Evolutionary conservation across 73 alveolate genomes (phyloP).

Genomic region (Blepharisma stoltei): DNA sequence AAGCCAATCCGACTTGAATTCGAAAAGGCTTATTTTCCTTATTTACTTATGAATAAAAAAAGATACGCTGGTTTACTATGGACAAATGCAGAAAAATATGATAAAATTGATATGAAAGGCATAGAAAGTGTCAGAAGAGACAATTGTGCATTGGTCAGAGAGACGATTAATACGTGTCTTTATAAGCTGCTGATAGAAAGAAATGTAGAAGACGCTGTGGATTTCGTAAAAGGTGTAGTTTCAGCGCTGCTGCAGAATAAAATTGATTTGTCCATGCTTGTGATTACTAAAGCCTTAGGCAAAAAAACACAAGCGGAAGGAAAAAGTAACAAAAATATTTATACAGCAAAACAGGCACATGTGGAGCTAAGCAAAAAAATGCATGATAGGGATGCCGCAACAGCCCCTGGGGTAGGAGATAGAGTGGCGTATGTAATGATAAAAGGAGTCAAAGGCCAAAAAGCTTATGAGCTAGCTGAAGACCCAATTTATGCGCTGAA

Average conservation of each 20-base stretch:
- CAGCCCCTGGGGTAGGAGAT: slow-evolving; percentile 99
- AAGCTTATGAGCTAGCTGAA: slow-evolving; percentile 96
- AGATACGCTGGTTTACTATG: slow-evolving; percentile 92
- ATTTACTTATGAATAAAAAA: slow-evolving; percentile 95
- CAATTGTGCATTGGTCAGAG: slow-evolving; percentile 90
- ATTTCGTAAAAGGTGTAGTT: slow-evolving; percentile 83
- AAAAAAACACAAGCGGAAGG: slow-evolving; percentile 49
- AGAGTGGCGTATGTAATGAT: slow-evolving; percentile 95
- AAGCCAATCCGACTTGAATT: slow-evolving; percentile 98
- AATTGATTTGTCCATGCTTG: slow-evolving; percentile 94
- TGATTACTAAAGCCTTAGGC: slow-evolving; percentile 95
- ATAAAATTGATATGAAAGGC: slow-evolving; percentile 96
- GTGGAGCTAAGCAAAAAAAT: slow-evolving; percentile 99
- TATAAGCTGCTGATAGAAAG: slow-evolving; percentile 56
- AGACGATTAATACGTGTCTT: slow-evolving; percentile 51
- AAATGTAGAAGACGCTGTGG: slow-evolving; percentile 74
- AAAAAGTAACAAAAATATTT: slow-evolving; percentile 38
- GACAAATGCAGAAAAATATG: slow-evolving; percentile 93
- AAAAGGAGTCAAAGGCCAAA: slow-evolving; percentile 89
- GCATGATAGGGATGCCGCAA: slow-evolving; percentile 86
- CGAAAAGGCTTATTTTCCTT: slow-evolving; percentile 98
- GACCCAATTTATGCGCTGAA: slow-evolving; percentile 98
- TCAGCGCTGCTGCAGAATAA: slow-evolving; percentile 96
- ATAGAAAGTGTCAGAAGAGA: slow-evolving; percentile 99
- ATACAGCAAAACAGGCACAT: slow-evolving; percentile 97